Evolutionary conservation across 1,284 basidiomycete species (phyloP).

Genomic region (Cutaneotrichosporon sp.): DNA sequence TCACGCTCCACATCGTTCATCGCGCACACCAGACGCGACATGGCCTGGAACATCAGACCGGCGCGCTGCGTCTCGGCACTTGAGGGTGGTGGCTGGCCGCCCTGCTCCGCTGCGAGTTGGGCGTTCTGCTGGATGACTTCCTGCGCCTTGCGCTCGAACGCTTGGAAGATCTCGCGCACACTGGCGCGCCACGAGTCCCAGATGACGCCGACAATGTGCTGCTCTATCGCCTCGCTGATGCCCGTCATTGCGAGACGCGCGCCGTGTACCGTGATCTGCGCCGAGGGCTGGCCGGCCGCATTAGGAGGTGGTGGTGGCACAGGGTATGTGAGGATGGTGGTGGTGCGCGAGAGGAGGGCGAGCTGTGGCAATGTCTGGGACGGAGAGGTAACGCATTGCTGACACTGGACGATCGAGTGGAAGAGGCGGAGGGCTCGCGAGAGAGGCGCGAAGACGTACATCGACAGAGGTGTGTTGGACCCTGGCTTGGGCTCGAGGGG

Average conservation of each 20-base stretch:
- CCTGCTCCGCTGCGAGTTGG: slow-evolving; percentile 17
- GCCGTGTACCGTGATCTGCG: slow-evolving; percentile 49
- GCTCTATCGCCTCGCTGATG: slow-evolving; percentile 50
- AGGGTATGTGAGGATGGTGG: slow-evolving; percentile 50
- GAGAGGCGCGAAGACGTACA: slow-evolving; percentile 45
- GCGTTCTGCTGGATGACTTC: slow-evolving; percentile 46
- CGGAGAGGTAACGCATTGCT: slow-evolving; percentile 44
- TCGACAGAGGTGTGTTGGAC: slow-evolving; percentile 45
- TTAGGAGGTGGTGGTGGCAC: slow-evolving; percentile 42
- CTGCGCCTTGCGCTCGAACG: slow-evolving; percentile 47
- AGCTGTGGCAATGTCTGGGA: slow-evolving; percentile 52
- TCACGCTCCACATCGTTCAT: slow-evolving; percentile 52
- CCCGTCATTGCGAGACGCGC: slow-evolving; percentile 49
- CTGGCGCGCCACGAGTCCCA: slow-evolving; percentile 53
- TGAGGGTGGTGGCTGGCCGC: slow-evolving; percentile 19
- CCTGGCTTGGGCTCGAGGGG: slow-evolving; percentile 49
- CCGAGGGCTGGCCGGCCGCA: slow-evolving; percentile 39
- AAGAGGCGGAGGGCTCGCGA: slow-evolving; percentile 47
- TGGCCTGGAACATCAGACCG: slow-evolving; percentile 51
- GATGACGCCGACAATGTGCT: slow-evolving; percentile 52
- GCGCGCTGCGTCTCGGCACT: slow-evolving; percentile 49
- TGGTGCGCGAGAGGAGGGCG: slow-evolving; percentile 48
- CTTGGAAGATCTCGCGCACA: slow-evolving; percentile 48
- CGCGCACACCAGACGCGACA: slow-evolving; percentile 48
- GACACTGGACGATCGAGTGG: slow-evolving; percentile 43